phyloP scores from a whole-genome alignment of 257 asterid species.

The Solanum bukasovii region DNA sequence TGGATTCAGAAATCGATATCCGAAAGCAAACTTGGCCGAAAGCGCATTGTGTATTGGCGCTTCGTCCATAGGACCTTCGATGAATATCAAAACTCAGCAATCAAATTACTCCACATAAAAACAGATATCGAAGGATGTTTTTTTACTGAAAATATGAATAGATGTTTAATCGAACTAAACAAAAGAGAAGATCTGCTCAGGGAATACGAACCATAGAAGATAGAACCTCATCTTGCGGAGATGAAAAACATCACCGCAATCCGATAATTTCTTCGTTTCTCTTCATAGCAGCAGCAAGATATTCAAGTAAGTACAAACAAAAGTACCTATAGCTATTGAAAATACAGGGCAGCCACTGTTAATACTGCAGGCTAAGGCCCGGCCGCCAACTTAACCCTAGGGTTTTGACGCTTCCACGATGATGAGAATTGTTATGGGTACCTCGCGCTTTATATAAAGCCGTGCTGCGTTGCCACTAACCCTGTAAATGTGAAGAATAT shows the following conservation, averaged over 20 bases:
- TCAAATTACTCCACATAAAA: not conserved
- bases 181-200: constrained; percentile 38
- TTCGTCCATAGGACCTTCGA: constrained; percentile 83
- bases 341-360: not conserved
- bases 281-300: not conserved
- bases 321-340: not conserved
- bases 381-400: not conserved
- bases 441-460: not conserved
- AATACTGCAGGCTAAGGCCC: no score
- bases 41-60: constrained; percentile 41
- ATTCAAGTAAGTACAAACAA: not conserved
- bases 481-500: not conserved
- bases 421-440: rapidly evolving
- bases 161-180: not conserved
- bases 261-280: not conserved
- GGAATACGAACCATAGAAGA: constrained; percentile 75
- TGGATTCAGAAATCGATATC: constrained; percentile 30
- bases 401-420: not conserved
- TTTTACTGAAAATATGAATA: not conserved
- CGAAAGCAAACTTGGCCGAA: constrained; percentile 87
- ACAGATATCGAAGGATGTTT: no score
- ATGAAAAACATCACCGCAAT: constrained; percentile 4
- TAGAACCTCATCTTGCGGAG: constrained; percentile 34
- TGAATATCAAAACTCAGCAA: not conserved
- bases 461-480: not conserved